A percentile compares a stretch with the other conserved stretches of the same genome.
phyloP scores from a whole-genome alignment of 2,329 filamentous ascomycete species.

The Penicillium sp. region DNA sequence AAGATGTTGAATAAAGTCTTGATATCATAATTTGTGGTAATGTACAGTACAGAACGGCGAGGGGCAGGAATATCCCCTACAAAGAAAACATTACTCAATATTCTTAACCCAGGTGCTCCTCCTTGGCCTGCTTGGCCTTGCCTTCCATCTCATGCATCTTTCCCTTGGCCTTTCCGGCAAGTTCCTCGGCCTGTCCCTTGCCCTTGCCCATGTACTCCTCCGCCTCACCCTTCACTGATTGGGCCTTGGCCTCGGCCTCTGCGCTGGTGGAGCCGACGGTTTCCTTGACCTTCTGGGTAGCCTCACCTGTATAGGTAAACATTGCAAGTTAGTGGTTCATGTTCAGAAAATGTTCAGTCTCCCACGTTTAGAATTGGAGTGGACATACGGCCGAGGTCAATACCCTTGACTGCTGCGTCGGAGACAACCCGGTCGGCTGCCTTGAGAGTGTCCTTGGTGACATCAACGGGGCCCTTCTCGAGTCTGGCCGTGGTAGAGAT shows the following conservation, averaged over 20 bases:
- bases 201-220: slow-evolving; percentile 7
- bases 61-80: not conserved
- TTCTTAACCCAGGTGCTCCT: slow-evolving; percentile 16
- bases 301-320: slow-evolving; percentile 51
- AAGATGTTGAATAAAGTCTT: not conserved
- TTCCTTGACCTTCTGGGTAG: slow-evolving; percentile 50
- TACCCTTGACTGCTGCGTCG: slow-evolving; percentile 62
- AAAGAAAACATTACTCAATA: not conserved
- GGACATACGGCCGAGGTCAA: slow-evolving; percentile 63
- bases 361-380: not conserved
- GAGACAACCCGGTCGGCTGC: slow-evolving; percentile 60
- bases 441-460: slow-evolving; percentile 62
- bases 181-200: slow-evolving; percentile 10
- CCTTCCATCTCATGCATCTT: slow-evolving; percentile 32
- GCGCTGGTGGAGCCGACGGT: slow-evolving; percentile 47
- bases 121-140: slow-evolving; percentile 33
- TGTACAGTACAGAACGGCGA: slow-evolving; percentile 8
- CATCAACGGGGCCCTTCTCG: slow-evolving; percentile 58
- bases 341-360: no score
- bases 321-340: slow-evolving; percentile 4
- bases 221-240: slow-evolving; percentile 23
- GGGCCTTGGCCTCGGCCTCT: slow-evolving; percentile 53
- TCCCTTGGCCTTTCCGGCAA: slow-evolving; percentile 10
- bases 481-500: slow-evolving; percentile 58
- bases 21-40: slow-evolving; percentile 7